Evolutionary conservation across 2,329 filamentous ascomycete genomes (phyloP).

Genomic region (Arachnomyces sp.): DNA sequence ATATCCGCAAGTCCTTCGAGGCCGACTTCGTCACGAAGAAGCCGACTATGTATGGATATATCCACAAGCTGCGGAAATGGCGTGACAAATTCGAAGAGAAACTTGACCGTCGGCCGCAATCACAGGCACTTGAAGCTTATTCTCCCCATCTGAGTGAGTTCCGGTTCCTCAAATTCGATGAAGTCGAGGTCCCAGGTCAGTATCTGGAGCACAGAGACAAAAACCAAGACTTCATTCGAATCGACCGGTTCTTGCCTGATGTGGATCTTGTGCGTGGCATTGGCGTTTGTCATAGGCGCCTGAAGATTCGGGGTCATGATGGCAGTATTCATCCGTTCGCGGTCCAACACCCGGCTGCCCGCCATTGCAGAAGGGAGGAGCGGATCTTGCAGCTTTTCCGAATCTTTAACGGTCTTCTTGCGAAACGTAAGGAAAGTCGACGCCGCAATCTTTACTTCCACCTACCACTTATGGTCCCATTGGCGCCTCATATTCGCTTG

Average conservation of each 20-base stretch:
- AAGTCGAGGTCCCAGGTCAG: conserved; percentile 94
- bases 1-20: conserved; percentile 95
- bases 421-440: conserved; percentile 89
- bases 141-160: conserved; percentile 94
- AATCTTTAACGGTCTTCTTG: conserved; percentile 87
- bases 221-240: conserved; percentile 96
- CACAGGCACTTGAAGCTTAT: conserved; percentile 71
- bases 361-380: conserved; percentile 90
- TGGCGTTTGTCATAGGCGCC: conserved; percentile 80
- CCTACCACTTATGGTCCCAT: conserved; percentile 86
- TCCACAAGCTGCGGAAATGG: conserved; percentile 92
- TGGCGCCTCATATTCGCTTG: conserved; percentile 89
- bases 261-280: conserved; percentile 89
- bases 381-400: conserved; percentile 93
- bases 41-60: conserved; percentile 97
- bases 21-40: conserved; percentile 93
- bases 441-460: conserved; percentile 94
- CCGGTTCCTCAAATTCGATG: conserved; percentile 94
- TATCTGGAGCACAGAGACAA: conserved; percentile 97
- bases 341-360: conserved; percentile 87
- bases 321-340: conserved; percentile 95
- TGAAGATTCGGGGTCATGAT: conserved; percentile 96
- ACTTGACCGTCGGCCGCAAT: conserved; percentile 72
- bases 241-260: conserved; percentile 91
- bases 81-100: conserved; percentile 97